These are phyloP conservation scores for Bruguiera gymnorhiza DNA, from an alignment of 345 rosid genomes.

Conservation along the genomic window DNA sequence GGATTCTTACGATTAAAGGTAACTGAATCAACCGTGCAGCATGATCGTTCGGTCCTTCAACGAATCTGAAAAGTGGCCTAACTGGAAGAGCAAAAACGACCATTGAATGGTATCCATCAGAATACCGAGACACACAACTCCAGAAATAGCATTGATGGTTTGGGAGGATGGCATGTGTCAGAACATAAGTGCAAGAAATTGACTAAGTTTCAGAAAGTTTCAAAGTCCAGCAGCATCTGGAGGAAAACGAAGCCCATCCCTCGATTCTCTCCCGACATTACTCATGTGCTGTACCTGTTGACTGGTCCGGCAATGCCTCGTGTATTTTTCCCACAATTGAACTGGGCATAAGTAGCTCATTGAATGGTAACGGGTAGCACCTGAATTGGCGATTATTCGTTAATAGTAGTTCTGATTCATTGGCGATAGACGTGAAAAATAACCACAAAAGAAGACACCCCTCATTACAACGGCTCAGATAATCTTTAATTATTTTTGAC, in stretches of 20 bases:
- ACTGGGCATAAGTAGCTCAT: background rate
- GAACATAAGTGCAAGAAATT: background rate
- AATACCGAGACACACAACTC: background rate
- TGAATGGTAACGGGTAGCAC: background rate
- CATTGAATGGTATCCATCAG: too few relatives aligned
- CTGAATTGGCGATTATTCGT: too few relatives aligned
- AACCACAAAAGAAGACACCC: too few relatives aligned
- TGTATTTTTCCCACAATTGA: background rate
- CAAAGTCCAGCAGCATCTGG: background rate
- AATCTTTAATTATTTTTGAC: too few relatives aligned
- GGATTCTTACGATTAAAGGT: too few relatives aligned
- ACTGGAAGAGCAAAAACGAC: background rate
- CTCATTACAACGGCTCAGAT: too few relatives aligned
- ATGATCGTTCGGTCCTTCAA: too few relatives aligned
- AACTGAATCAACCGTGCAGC: too few relatives aligned
- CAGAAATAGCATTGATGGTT: background rate
- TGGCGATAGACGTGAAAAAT: too few relatives aligned
- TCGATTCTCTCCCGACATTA: background rate
- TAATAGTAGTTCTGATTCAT: too few relatives aligned
- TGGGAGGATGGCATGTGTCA: too few relatives aligned
- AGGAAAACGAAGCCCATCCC: background rate
- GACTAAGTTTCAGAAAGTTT: background rate
- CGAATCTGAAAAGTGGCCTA: background rate
- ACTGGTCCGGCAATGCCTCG: background rate
- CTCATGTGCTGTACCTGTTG: conserved; percentile 2